Conservation (phyloP, 2,329 filamentous ascomycete genomes). For the Botryotinia narcissicola region DNA sequence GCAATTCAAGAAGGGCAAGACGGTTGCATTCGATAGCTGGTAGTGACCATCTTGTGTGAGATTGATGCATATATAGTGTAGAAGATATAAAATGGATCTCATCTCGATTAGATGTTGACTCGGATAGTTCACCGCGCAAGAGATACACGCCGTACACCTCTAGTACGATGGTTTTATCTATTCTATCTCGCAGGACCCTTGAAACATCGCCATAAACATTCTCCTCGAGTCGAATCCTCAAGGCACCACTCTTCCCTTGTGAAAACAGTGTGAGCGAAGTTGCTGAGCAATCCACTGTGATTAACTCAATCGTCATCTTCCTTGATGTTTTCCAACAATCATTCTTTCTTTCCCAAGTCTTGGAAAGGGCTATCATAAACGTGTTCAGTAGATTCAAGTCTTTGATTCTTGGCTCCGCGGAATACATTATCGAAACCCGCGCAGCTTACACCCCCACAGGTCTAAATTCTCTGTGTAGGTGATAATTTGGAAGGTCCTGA, state of each 20-base stretch:
- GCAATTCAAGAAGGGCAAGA: not conserved
- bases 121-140: too few species aligned
- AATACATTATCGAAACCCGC: not conserved
- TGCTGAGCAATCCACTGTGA: not conserved
- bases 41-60: not conserved
- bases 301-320: not conserved
- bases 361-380: not conserved
- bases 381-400: not conserved
- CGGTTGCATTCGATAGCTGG: not conserved
- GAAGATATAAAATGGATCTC: not conserved
- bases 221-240: not conserved
- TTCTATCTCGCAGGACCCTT: fast-evolving
- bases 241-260: not conserved
- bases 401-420: not conserved
- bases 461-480: not conserved
- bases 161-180: not conserved
- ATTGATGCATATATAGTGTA: too few species aligned
- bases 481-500: not conserved
- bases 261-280: not conserved
- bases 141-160: too few species aligned
- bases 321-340: not conserved
- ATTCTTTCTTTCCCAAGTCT: not conserved
- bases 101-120: not conserved
- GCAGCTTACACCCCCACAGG: not conserved
- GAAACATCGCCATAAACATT: not conserved